Evolutionary conservation across 169 alveolate species (phyloP).

Genomic region (Eimeria acervulina): DNA sequence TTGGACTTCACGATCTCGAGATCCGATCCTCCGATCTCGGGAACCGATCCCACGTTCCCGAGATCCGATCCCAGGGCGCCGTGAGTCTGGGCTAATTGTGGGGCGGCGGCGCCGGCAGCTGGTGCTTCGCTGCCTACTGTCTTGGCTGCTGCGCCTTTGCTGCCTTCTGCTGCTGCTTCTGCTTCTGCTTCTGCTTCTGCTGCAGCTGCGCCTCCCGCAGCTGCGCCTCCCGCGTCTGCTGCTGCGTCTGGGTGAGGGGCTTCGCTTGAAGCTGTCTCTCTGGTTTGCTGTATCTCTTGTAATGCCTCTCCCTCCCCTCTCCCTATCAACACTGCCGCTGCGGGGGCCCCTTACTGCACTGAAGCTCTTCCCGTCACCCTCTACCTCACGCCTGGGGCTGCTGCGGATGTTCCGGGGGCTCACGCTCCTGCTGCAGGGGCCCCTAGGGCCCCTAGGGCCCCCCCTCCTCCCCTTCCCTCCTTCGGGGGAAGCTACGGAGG

Average conservation of each 20-base stretch:
- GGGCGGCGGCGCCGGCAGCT: slow-evolving; percentile 3
- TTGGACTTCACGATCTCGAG: neutral
- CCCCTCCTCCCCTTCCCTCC: neutral
- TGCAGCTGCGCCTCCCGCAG: neutral
- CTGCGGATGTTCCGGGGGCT: neutral
- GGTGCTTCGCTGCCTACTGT: neutral
- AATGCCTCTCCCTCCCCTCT: neutral
- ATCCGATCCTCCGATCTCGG: neutral
- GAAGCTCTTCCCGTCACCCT: neutral
- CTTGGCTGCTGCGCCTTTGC: neutral
- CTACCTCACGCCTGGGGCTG: neutral
- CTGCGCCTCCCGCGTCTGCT: neutral
- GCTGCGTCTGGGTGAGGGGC: neutral
- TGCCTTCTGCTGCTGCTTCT: slow-evolving; percentile 16
- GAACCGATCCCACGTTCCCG: neutral
- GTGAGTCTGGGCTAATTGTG: neutral
- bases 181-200: neutral
- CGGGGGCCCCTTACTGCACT: slow-evolving; percentile 7
- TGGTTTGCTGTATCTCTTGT: neutral
- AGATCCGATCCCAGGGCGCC: neutral
- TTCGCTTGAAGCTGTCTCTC: neutral
- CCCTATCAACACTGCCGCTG: neutral
- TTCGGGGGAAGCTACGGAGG: neutral
- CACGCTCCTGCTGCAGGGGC: slow-evolving; percentile 12
- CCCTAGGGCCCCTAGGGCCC: neutral